A percentile compares a stretch with the other conserved stretches of the same genome.
Evolutionary conservation across 2,329 filamentous ascomycete genomes (phyloP).

Genomic region (Apiospora hydei): DNA sequence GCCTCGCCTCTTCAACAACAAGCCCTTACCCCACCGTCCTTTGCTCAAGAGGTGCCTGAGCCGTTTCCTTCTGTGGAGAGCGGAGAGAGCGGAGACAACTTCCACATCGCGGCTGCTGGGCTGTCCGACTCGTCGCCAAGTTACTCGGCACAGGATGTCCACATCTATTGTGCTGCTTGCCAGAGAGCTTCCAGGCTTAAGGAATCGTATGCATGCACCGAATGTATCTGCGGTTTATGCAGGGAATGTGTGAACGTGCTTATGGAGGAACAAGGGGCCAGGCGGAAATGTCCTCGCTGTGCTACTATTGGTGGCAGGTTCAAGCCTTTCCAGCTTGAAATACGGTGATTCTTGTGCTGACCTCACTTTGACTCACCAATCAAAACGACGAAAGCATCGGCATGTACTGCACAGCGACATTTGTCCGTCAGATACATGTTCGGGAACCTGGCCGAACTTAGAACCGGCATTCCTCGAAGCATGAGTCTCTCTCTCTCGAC

Average conservation of each 20-base stretch:
- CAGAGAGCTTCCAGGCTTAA: constrained; percentile 77
- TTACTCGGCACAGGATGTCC: constrained; percentile 76
- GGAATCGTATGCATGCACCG: constrained; percentile 91
- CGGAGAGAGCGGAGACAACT: constrained; percentile 74
- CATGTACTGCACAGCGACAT: neutral
- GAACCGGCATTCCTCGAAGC: neutral
- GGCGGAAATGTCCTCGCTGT: constrained; percentile 80
- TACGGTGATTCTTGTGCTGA: constrained; percentile 60
- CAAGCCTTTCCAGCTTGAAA: constrained; percentile 85
- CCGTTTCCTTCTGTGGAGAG: constrained; percentile 92
- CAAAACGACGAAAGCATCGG: neutral
- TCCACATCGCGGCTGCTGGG: constrained; percentile 72
- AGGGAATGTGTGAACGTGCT: constrained; percentile 85
- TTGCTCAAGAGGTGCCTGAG: constrained; percentile 71
- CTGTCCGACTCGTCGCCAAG: constrained; percentile 75
- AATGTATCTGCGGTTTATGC: constrained; percentile 94
- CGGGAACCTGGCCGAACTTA: neutral
- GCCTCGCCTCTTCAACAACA: constrained; percentile 93
- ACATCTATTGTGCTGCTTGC: constrained; percentile 93
- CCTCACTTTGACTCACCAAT: neutral
- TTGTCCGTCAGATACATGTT: neutral
- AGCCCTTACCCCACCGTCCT: constrained; percentile 83
- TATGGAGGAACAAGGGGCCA: constrained; percentile 76
- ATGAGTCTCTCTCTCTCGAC: neutral
- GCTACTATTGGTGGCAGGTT: constrained; percentile 80